Conservation (phyloP, 371 early-diverging fungal species). For the Mortierella sp. region DNA sequence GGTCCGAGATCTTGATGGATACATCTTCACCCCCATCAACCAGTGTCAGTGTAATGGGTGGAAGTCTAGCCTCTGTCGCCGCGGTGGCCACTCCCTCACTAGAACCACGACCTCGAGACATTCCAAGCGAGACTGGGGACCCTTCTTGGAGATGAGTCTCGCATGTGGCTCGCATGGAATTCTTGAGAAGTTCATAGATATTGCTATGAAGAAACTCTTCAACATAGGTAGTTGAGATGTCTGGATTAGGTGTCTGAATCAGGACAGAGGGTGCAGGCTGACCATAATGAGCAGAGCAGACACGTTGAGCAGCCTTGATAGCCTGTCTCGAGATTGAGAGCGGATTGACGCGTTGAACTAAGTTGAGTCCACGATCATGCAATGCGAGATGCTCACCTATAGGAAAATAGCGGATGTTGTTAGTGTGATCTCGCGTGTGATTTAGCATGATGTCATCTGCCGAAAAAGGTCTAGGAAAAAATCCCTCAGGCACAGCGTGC, state of each 20-base stretch:
- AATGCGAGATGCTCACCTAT: conserved; percentile 76
- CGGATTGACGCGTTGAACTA: conserved; percentile 73
- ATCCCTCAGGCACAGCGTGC: conserved; percentile 7
- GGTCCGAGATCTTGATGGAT: conserved; percentile 70
- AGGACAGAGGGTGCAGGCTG: conserved; percentile 63
- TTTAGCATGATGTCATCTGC: neutral
- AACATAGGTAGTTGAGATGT: conserved; percentile 67
- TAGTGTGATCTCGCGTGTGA: neutral
- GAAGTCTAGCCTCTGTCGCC: conserved; percentile 20
- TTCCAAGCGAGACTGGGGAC: conserved; percentile 33
- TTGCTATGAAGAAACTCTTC: conserved; percentile 76
- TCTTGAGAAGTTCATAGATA: conserved; percentile 73
- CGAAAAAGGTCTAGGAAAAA: neutral
- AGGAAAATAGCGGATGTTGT: neutral
- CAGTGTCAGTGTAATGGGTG: conserved; percentile 63
- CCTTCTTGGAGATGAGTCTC: conserved; percentile 55
- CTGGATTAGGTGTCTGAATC: conserved; percentile 61
- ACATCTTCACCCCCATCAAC: conserved; percentile 73
- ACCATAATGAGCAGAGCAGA: conserved; percentile 65
- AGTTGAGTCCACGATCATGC: conserved; percentile 64
- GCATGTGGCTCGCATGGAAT: conserved; percentile 69
- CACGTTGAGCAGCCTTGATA: conserved; percentile 68
- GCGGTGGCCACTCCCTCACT: neutral
- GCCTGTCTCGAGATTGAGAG: conserved; percentile 72
- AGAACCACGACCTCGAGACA: conserved; percentile 8